Evolutionary conservation across 1,284 basidiomycete species (phyloP), one percentile per base, ranked within the genome.

Genomic region (Trametes hirsuta): DNA sequence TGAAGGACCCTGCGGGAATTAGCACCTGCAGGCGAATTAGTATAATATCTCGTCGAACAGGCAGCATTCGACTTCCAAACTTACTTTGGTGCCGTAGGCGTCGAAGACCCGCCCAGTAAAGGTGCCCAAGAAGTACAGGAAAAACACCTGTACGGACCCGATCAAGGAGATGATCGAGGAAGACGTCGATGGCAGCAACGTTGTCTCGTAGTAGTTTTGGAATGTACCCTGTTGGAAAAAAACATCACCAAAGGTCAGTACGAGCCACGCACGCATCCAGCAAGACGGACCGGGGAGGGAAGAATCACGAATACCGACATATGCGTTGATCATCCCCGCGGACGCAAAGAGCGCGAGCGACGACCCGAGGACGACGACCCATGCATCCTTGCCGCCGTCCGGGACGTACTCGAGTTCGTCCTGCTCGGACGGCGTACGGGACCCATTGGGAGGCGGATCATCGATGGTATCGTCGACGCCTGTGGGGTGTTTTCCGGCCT

Each of bases 111-210:
- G 63, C 4, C 75, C 75, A 8, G 71, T 59, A 34, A 75, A 53
- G 9, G 72, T 73, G 4, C 71, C 71, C 3, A 71, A 61, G 15
- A 71, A 69, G 54, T 76, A 80, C 45, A 79, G 74, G 44, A 72
- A 69, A 66, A 74, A 79, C 5, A 80, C 55, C 57, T 80, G 79
- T 25, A 81, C 53, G 8, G 80, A 77, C 11, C 79, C 79, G 50
- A 80, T 80, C 66, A 79, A 73, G 4, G 79, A 74, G 57, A 80
- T 80, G 12, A 64, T 68, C 14, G 78, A 78, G 6, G 75, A 63
- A 0, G 79, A 73, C 14, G 70, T 66, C 15, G 71, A 63, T 3
- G 67, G 58, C 30, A 80, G 66, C 30, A 79, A 69, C 39, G 74
- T 74, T 6, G 63, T 67, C 42, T 74, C 71, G 60, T 80, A 81